Conservation (phyloP, 2,329 filamentous ascomycete species). For the Ophiostoma piceae region DNA sequence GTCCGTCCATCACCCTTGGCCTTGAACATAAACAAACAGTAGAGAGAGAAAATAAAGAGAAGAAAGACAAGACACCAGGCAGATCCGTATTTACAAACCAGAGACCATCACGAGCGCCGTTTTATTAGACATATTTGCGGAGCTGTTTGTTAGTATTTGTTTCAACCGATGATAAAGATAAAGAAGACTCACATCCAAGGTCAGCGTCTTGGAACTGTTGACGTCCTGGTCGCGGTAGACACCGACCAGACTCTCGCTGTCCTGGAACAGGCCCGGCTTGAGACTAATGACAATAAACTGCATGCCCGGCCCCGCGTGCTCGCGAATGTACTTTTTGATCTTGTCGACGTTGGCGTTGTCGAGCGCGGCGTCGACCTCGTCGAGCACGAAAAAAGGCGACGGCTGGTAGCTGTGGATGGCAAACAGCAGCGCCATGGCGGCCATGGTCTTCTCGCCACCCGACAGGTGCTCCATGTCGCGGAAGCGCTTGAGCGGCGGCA, state of each 20-base stretch:
- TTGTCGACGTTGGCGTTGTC: conserved; percentile 96
- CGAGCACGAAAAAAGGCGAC: conserved; percentile 93
- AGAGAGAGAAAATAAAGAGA: background rate
- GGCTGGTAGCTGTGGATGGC: conserved; percentile 96
- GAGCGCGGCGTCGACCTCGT: conserved; percentile 96
- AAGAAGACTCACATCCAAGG: conserved; percentile 75
- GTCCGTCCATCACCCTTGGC: conserved; percentile 15
- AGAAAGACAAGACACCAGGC: background rate
- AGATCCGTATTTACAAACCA: background rate
- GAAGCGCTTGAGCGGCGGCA: conserved; percentile 97
- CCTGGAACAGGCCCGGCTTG: conserved; percentile 92
- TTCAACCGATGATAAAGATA: background rate
- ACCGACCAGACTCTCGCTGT: conserved; percentile 90
- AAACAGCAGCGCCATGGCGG: conserved; percentile 90
- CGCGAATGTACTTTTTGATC: conserved; percentile 91
- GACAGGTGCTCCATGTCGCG: conserved; percentile 98
- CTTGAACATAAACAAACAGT: conserved; percentile 10
- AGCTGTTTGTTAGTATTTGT: conserved; percentile 17
- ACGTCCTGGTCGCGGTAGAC: conserved; percentile 92
- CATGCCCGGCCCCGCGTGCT: conserved; percentile 94
- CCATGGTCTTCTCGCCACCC: conserved; percentile 98
- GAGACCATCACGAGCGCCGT: background rate
- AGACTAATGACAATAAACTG: conserved; percentile 98
- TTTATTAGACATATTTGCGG: conserved; percentile 24
- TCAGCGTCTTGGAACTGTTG: conserved; percentile 87